Evolutionary conservation across 2,329 filamentous ascomycete genomes (phyloP), one percentile per base, ranked within the genome.

Genomic region (Claviceps sp.): DNA sequence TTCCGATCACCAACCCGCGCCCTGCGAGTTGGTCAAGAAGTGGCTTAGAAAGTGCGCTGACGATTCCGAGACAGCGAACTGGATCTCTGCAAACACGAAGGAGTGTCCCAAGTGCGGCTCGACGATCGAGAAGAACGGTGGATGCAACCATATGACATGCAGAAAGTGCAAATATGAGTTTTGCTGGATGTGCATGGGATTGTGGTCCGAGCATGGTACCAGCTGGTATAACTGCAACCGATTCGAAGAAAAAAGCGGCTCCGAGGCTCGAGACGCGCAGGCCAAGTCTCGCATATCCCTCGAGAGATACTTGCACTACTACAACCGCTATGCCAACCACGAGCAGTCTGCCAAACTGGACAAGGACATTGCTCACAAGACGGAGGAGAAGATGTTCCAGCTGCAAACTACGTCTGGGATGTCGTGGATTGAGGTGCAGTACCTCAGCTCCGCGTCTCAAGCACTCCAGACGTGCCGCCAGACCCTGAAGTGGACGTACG

Each of bases 141-240:
- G 90, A 3, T 96, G 90, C 72, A 96, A 96, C 71, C 90, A 96
- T 67, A 96, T 96, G 90, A 96, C 90, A 0, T 96, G 90, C 66
- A 77, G 90, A 52, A 96, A 96, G 68, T 96, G 90, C 72, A 89
- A 89, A 63, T 84, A 96, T 63, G 90, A 96, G 63, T 96, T 98
- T 63, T 98, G 93, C 71, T 98, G 93, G 93, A 97, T 98, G 87
- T 98, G 93, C 64, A 98, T 98, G 93, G 93, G 93, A 0, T 74
- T 95, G 1, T 98, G 93, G 93, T 94, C 89, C 1, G 93, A 98
- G 69, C 93, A 98, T 65, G 93, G 93, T 56, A 98, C 91, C 3
- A 95, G 89, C 70, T 98, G 93, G 93, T 98, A 98, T 74, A 98
- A 95, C 68, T 98, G 93, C 77, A 98, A 95, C 65, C 79, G 93